Evolutionary conservation across 257 asterid species (phyloP).

Genomic region (Ilex asprella): DNA sequence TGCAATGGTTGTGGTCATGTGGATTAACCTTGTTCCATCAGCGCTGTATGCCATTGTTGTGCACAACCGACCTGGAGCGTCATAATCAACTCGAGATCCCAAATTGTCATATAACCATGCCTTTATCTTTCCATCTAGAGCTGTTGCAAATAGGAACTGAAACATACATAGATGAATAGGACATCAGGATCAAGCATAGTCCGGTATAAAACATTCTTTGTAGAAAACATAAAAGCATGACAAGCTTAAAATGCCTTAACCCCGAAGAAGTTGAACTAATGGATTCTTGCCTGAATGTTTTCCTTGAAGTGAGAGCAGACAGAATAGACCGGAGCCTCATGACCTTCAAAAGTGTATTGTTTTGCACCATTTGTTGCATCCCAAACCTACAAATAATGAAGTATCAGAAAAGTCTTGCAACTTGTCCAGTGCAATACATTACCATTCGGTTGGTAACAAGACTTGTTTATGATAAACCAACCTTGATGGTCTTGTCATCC

Average conservation of each 20-base stretch:
- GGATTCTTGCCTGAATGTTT: slow-evolving; percentile 61
- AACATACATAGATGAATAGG: slow-evolving; percentile 9
- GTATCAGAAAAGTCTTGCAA: slow-evolving; percentile 12
- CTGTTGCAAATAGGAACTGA: slow-evolving; percentile 67
- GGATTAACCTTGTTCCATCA: slow-evolving; percentile 46
- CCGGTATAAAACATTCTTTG: background rate
- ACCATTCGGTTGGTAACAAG: background rate
- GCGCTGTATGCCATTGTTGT: slow-evolving; percentile 66
- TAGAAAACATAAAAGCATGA: too few species aligned
- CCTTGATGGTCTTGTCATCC: slow-evolving; percentile 46
- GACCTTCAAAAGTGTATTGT: slow-evolving; percentile 83
- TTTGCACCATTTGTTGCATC: slow-evolving; percentile 75
- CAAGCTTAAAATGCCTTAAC: too few species aligned
- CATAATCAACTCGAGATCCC: slow-evolving; percentile 64
- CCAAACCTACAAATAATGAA: slow-evolving; percentile 59
- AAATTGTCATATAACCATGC: slow-evolving; percentile 63
- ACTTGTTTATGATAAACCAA: slow-evolving; percentile 11
- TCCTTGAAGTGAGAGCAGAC: slow-evolving; percentile 94
- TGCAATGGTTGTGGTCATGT: slow-evolving; percentile 1
- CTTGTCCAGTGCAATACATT: slow-evolving; percentile 7
- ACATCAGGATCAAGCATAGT: background rate
- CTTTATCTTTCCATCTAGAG: slow-evolving; percentile 65
- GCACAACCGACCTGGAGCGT: slow-evolving; percentile 66
- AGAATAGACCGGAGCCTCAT: slow-evolving; percentile 90
- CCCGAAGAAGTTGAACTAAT: background rate